Evolutionary conservation across 2,329 filamentous ascomycete species (phyloP).

Genomic region (Colletotrichum orchidophilum): DNA sequence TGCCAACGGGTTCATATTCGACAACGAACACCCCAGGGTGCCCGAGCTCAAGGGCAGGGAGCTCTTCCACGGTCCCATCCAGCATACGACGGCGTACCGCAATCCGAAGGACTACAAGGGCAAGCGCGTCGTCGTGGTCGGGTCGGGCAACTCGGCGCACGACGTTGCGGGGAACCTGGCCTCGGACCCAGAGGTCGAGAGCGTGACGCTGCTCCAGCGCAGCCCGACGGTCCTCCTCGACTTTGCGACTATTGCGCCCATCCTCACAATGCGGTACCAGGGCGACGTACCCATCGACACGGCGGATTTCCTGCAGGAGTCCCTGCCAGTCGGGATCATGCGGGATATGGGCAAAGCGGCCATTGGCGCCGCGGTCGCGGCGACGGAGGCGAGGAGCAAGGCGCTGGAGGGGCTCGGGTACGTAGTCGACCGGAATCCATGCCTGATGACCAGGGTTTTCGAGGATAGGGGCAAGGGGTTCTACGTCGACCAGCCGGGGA

Average conservation of each 20-base stretch:
- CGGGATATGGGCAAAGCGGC: slow-evolving; percentile 53
- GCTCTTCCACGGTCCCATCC: slow-evolving; percentile 51
- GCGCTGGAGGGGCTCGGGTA: slow-evolving; percentile 58
- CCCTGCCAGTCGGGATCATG: slow-evolving; percentile 55
- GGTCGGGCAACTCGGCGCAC: slow-evolving; percentile 58
- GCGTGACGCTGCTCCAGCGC: slow-evolving; percentile 64
- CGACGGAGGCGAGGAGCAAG: slow-evolving; percentile 51
- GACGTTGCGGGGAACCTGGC: slow-evolving; percentile 60
- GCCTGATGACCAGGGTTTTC: not conserved
- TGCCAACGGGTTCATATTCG: slow-evolving; percentile 54
- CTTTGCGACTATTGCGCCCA: slow-evolving; percentile 46
- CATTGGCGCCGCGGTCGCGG: slow-evolving; percentile 48
- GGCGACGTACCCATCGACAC: slow-evolving; percentile 55
- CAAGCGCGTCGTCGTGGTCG: slow-evolving; percentile 58
- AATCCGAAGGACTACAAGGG: slow-evolving; percentile 40
- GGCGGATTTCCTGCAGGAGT: slow-evolving; percentile 56
- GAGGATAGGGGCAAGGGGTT: slow-evolving; percentile 12
- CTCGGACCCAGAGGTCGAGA: slow-evolving; percentile 50
- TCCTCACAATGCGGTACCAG: slow-evolving; percentile 49
- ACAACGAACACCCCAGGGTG: slow-evolving; percentile 40
- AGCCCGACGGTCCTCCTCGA: slow-evolving; percentile 59
- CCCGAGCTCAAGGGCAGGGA: slow-evolving; percentile 51
- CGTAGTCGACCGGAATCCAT: not conserved
- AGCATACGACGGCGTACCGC: slow-evolving; percentile 54
- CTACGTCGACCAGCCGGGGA: slow-evolving; percentile 51